Evolutionary conservation across 2,329 filamentous ascomycete genomes (phyloP).

Genomic region (Mollisia scopiformis): DNA sequence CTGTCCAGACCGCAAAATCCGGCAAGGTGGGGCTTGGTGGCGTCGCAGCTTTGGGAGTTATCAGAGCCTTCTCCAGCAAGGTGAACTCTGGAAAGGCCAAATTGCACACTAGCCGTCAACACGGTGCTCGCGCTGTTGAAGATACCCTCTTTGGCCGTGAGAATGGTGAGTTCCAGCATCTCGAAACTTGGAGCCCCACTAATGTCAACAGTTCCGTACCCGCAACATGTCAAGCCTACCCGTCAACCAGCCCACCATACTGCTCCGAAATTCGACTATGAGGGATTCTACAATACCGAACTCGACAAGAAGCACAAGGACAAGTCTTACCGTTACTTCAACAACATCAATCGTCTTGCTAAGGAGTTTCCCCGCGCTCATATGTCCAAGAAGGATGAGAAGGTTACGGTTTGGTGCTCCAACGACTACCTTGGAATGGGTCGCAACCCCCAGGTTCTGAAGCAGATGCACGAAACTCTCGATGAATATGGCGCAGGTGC

Average conservation of each 20-base stretch:
- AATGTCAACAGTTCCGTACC: conserved; percentile 27
- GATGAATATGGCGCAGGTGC: conserved; percentile 95
- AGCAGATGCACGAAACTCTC: conserved; percentile 91
- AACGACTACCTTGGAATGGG: conserved; percentile 99
- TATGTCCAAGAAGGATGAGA: conserved; percentile 79
- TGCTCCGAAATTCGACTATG: conserved; percentile 80
- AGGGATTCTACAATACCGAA: conserved; percentile 84
- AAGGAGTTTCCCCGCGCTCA: conserved; percentile 96
- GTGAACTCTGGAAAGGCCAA: conserved; percentile 65
- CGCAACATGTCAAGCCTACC: conserved; percentile 27
- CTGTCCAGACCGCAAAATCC: conserved; percentile 73
- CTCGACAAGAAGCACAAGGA: conserved; percentile 99
- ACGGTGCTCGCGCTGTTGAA: conserved; percentile 80
- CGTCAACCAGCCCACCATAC: conserved; percentile 23
- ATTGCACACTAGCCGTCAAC: conserved; percentile 78
- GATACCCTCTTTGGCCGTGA: conserved; percentile 52
- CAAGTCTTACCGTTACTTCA: conserved; percentile 99
- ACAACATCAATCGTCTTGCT: conserved; percentile 98
- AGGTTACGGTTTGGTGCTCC: conserved; percentile 97
- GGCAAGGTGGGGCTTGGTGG: conserved; percentile 45
- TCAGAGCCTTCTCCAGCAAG: conserved; percentile 55
- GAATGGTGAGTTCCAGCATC: conserved; percentile 47
- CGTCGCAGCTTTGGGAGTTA: conserved; percentile 48
- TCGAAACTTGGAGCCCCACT: conserved; percentile 19
- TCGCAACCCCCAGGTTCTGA: conserved; percentile 82